phyloP scores from a whole-genome alignment of 2,329 filamentous ascomycete species.

The Lasiodiplodia sp. region DNA sequence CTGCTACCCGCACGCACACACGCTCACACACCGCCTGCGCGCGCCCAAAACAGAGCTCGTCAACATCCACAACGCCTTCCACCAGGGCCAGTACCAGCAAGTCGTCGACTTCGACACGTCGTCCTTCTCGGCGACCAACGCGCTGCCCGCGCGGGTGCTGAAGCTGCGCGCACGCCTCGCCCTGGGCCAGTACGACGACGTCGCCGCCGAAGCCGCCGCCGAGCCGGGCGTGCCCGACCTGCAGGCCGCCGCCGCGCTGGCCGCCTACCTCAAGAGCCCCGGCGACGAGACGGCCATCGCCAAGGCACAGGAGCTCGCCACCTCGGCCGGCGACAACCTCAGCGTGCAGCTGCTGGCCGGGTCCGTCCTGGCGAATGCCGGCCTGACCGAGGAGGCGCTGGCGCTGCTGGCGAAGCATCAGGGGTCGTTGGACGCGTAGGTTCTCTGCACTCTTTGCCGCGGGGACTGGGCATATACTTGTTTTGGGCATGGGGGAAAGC shows the following conservation, averaged over 20 bases:
- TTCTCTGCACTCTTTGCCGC: constrained; percentile 34
- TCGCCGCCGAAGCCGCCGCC: constrained; percentile 71
- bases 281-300: constrained; percentile 65
- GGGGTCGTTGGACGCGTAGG: constrained; percentile 79
- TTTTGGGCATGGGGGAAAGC: not conserved
- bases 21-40: not conserved
- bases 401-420: constrained; percentile 82
- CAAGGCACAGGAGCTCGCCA: constrained; percentile 71
- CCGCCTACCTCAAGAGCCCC: constrained; percentile 59
- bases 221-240: constrained; percentile 70
- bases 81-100: constrained; percentile 82
- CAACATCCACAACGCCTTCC: constrained; percentile 72
- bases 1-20: not conserved
- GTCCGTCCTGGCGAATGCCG: constrained; percentile 81
- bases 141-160: constrained; percentile 76
- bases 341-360: constrained; percentile 83
- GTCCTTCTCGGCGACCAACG: constrained; percentile 79
- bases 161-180: constrained; percentile 84
- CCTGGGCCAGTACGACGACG: constrained; percentile 77
- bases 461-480: too few relatives aligned
- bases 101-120: constrained; percentile 87
- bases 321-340: constrained; percentile 73
- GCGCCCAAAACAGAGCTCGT: constrained; percentile 61
- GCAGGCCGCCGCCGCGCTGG: constrained; percentile 77
- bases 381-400: constrained; percentile 85